A percentile compares a stretch with the other conserved stretches of the same genome.
Conservation (phyloP, 306 rosid genomes). For the Notholithocarpus densiflorus region DNA sequence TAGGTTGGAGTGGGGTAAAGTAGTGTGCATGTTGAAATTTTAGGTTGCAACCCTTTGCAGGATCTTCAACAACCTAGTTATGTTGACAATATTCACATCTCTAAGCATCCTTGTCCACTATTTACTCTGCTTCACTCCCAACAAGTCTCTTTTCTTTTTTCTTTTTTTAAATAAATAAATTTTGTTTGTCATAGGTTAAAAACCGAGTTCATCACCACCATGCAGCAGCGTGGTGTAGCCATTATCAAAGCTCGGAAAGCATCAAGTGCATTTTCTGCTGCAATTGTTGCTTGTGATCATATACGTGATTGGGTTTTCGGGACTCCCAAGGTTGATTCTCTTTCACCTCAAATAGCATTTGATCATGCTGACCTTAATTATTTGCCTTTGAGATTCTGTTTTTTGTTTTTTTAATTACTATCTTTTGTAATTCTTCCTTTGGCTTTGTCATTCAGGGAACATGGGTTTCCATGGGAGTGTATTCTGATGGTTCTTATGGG, state of each 20-base stretch:
- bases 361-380: neutral
- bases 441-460: conserved; percentile 43
- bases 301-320: conserved; percentile 65
- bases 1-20: too few species aligned
- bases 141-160: neutral
- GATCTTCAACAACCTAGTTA: neutral
- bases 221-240: conserved; percentile 70
- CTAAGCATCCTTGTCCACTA: neutral
- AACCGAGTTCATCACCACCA: conserved; percentile 59
- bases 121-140: neutral
- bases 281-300: conserved; percentile 75
- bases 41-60: neutral
- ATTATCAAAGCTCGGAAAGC: conserved; percentile 59
- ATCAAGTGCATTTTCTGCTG: conserved; percentile 68
- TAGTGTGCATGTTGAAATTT: too few species aligned
- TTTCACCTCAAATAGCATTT: conserved; percentile 10
- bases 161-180: too few species aligned
- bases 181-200: conserved; percentile 47
- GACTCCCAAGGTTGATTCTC: conserved; percentile 57
- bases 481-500: conserved; percentile 87
- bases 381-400: neutral
- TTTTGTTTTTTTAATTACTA: too few species aligned
- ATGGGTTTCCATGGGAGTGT: conserved; percentile 95
- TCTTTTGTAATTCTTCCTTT: neutral
- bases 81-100: neutral